Conservation (phyloP, 176 grass and related monocot genomes). For the Cenchrus purpureus region DNA sequence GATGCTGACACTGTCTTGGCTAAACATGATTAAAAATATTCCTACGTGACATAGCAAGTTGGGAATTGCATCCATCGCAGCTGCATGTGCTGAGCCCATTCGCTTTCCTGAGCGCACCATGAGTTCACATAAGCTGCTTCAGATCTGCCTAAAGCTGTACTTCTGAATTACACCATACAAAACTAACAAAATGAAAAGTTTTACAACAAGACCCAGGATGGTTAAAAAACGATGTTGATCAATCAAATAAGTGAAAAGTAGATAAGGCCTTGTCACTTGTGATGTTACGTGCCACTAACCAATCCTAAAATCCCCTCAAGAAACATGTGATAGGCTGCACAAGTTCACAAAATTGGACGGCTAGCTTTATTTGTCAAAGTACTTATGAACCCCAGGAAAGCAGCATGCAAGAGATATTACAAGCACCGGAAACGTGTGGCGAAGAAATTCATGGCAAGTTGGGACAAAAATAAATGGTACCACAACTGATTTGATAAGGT, state of each 20-base stretch:
- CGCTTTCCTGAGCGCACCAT: constrained; percentile 9
- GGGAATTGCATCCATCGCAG: constrained; percentile 1
- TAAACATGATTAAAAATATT: constrained; percentile 18
- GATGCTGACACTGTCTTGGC: not conserved
- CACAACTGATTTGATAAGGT: not conserved
- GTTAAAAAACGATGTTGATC: not conserved
- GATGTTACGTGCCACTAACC: constrained; percentile 18
- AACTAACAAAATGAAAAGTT: not conserved
- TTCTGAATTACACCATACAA: not conserved
- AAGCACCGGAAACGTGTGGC: not conserved
- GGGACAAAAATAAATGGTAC: not conserved
- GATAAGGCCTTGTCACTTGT: not conserved
- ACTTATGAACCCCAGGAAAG: not conserved
- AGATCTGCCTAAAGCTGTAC: constrained; percentile 1
- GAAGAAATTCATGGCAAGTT: not conserved
- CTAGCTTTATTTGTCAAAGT: not conserved
- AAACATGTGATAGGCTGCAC: constrained; percentile 1
- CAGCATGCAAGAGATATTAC: not conserved
- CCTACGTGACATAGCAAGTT: constrained; percentile 1
- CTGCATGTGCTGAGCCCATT: constrained; percentile 47
- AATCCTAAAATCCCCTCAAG: not conserved
- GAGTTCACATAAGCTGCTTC: constrained; percentile 31
- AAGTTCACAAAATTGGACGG: not conserved
- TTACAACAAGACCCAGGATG: not conserved
- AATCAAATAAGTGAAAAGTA: not conserved